Evolutionary conservation across 1,284 basidiomycete genomes (phyloP).

Genomic region (Tilletia horrida): DNA sequence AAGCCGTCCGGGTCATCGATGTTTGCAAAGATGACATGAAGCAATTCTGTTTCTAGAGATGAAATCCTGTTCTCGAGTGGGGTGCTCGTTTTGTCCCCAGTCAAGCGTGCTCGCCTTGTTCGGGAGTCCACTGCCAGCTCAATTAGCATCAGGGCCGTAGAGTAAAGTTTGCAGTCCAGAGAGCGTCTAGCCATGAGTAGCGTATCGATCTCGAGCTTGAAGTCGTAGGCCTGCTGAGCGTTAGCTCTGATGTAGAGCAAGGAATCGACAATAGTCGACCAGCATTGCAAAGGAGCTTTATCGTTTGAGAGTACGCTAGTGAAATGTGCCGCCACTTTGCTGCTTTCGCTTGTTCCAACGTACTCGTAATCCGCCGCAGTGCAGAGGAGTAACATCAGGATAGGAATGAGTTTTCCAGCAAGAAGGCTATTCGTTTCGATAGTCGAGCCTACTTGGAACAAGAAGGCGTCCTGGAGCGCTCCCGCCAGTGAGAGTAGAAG

Average conservation of each 20-base stretch:
- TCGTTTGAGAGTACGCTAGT: constrained; percentile 60
- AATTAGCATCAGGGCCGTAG: constrained; percentile 82
- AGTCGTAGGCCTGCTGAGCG: constrained; percentile 59
- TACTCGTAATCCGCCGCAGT: too few relatives aligned
- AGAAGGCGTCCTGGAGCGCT: neutral
- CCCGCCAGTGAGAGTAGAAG: neutral
- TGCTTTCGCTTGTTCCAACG: constrained; percentile 28
- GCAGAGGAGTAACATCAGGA: neutral
- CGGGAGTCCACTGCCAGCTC: constrained; percentile 69
- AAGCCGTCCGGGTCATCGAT: constrained; percentile 98
- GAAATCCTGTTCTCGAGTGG: too few relatives aligned
- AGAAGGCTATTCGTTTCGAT: neutral
- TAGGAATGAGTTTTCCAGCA: neutral
- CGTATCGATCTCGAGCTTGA: constrained; percentile 79
- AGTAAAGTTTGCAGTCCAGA: constrained; percentile 74
- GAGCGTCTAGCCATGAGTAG: constrained; percentile 71
- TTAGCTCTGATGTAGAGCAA: constrained; percentile 59
- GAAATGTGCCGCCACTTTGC: constrained; percentile 32
- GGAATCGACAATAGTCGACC: constrained; percentile 69
- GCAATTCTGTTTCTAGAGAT: constrained; percentile 52
- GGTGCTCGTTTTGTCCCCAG: too few relatives aligned
- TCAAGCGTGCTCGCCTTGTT: constrained; percentile 25
- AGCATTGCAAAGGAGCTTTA: constrained; percentile 59
- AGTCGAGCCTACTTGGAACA: neutral
- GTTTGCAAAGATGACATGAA: constrained; percentile 88